Evolutionary conservation across 129 eudicot species (phyloP).

Genomic region (Arctium minus): DNA sequence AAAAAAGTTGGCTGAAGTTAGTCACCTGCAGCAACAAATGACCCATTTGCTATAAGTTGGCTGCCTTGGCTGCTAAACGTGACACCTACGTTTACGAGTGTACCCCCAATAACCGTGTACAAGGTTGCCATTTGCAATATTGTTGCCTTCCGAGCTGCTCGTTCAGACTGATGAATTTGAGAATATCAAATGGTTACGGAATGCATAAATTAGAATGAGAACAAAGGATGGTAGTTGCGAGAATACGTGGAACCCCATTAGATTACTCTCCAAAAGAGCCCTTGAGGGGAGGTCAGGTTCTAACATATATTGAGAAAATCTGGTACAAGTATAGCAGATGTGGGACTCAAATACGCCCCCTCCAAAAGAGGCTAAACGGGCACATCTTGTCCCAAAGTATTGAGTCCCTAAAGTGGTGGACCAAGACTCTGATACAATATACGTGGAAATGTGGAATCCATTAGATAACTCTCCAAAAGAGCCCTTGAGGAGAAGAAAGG

Average conservation of each 20-base stretch:
- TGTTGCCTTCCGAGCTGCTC: slow-evolving; percentile 93
- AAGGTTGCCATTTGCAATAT: slow-evolving; percentile 92
- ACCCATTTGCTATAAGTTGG: slow-evolving; percentile 64
- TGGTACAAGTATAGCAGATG: background rate
- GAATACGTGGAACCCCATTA: background rate
- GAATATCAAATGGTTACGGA: background rate
- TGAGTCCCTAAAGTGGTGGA: too few relatives aligned
- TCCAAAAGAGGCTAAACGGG: background rate
- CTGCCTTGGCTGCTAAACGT: slow-evolving; percentile 68
- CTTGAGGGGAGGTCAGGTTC: background rate
- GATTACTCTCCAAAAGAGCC: background rate
- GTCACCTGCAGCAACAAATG: slow-evolving; percentile 82
- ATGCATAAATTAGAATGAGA: background rate
- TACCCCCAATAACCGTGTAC: slow-evolving; percentile 75
- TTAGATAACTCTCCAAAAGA: background rate
- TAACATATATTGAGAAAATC: background rate
- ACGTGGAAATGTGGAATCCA: background rate
- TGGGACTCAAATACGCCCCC: background rate
- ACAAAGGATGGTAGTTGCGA: background rate
- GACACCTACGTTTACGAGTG: slow-evolving; percentile 73
- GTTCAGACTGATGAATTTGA: slow-evolving; percentile 61
- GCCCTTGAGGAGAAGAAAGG: background rate
- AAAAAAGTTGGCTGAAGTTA: background rate
- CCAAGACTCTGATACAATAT: background rate
- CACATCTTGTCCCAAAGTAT: too few relatives aligned